Percentiles rank a stretch among this genome's conserved stretches.
Evolutionary conservation across 73 alveolate species (phyloP).

Genomic region (Halteria grandinella): DNA sequence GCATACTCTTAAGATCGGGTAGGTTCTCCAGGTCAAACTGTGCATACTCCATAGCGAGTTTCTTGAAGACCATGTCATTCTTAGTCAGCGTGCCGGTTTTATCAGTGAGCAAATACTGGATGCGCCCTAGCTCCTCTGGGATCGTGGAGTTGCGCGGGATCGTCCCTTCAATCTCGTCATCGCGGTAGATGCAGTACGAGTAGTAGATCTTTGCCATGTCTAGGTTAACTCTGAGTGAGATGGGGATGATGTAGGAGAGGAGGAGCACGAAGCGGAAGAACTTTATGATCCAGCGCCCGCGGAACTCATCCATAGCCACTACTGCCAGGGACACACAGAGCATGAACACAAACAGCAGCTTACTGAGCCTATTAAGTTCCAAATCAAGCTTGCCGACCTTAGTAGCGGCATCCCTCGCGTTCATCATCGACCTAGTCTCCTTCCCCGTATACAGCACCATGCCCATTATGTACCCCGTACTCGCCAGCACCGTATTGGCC

Average conservation of each 20-base stretch:
- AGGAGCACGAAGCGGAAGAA: constrained; percentile 78
- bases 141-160: constrained; percentile 85
- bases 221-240: constrained; percentile 87
- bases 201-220: constrained; percentile 90
- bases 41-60: constrained; percentile 76
- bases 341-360: constrained; percentile 73
- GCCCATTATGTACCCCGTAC: constrained; percentile 80
- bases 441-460: constrained; percentile 88
- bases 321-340: constrained; percentile 46
- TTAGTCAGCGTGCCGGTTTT: constrained; percentile 96
- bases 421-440: constrained; percentile 95
- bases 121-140: constrained; percentile 96
- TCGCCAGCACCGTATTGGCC: constrained; percentile 89
- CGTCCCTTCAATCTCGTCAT: constrained; percentile 82
- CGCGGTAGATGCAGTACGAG: constrained; percentile 73
- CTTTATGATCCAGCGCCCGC: constrained; percentile 70
- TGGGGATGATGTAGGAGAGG: constrained; percentile 89
- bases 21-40: constrained; percentile 73
- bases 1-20: no score
- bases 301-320: constrained; percentile 66
- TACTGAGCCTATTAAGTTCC: constrained; percentile 81
- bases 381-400: constrained; percentile 75
- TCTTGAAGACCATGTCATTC: constrained; percentile 92
- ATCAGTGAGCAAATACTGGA: constrained; percentile 86
- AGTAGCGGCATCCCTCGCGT: constrained; percentile 73